Evolutionary conservation across 2,329 filamentous ascomycete species (phyloP), one percentile per base, ranked within the genome.

Genomic region (Fusarium tanahbumbuense): DNA sequence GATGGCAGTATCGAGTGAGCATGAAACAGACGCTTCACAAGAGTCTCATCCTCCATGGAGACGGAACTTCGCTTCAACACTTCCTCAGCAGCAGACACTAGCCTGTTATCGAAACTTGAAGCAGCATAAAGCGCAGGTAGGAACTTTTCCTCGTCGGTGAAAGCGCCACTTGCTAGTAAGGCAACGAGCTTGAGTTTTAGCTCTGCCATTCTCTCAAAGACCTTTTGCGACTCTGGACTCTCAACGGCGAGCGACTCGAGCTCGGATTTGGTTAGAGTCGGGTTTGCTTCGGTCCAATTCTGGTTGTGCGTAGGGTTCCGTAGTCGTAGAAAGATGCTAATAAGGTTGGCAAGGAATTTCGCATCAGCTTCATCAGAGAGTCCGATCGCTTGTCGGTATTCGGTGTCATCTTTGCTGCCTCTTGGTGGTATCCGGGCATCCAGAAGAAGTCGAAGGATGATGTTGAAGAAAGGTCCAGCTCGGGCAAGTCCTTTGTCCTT

Each of bases 71-170:
- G 87, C 80, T 98, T 99, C 70, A 98, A 81, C 50, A 97, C 88
- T 73, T 97, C 94, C 60, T 98, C 93, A 0, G 93, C 95, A n/a
- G 93, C 83, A n/a, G 92, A 89, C 13, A 92, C 90, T 40, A 98
- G 90, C 11, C 91, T 88, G 37, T 91, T 93, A 70, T 98, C 96
- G 2, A 90, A 83, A 79, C 94, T 94, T 1, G 93, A 91, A 27
- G 93, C 91, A 8, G 94, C 94, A 77, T 92, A 94, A 2, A 98
- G 81, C 1, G 93, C 92, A 1, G 95, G 92, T 15, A 98, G 79
- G 73, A 98, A 93, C 32, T 94, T 90, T 76, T 98, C 93, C 1
- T 89, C 81, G 66, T 98, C 93, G 0, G 84, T 90, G 79, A 99
- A 98, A 9, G 94, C 90, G 7, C 93, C 94, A 75, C 93, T 97